Evolutionary conservation across 176 grass and related monocot species (phyloP).

Genomic region (Oryza rufipogon): DNA sequence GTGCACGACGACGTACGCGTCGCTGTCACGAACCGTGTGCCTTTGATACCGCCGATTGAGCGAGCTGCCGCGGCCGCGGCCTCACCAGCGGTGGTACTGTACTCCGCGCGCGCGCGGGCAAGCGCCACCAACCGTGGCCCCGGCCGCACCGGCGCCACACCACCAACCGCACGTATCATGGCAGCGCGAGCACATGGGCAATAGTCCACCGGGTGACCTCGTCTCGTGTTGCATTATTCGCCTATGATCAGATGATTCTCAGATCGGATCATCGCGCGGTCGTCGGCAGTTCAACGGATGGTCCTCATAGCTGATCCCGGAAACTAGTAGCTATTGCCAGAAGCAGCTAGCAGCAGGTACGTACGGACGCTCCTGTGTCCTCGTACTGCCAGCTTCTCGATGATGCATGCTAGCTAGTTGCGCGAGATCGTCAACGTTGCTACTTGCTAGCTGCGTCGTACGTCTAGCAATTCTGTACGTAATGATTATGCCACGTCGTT

Average conservation of each 20-base stretch:
- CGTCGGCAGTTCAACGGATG: not conserved
- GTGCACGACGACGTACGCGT: not conserved
- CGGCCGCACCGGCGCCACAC: slow-evolving; percentile 5
- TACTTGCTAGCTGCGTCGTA: not conserved
- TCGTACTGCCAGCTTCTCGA: not conserved
- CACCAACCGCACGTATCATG: slow-evolving; percentile 11
- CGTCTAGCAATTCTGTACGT: slow-evolving; percentile 1
- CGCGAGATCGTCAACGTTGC: slow-evolving; percentile 32
- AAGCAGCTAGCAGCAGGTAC: no score
- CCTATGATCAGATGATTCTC: not conserved
- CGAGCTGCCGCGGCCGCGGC: no score
- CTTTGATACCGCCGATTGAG: no score
- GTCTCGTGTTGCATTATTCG: not conserved
- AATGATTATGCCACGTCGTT: not conserved
- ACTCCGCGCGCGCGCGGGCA: not conserved
- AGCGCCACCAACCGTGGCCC: slow-evolving; percentile 42
- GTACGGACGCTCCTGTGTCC: not conserved
- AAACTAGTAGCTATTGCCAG: not conserved
- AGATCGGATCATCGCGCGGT: not conserved
- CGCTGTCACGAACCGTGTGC: not conserved
- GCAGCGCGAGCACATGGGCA: not conserved
- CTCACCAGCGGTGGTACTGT: not conserved
- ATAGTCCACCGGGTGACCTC: not conserved
- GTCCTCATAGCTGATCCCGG: not conserved
- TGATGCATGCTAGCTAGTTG: not conserved